Base-by-base conservation (phyloP, 495 filamentous ascomycete species). In the Penicillium robsamsonii region DNA sequence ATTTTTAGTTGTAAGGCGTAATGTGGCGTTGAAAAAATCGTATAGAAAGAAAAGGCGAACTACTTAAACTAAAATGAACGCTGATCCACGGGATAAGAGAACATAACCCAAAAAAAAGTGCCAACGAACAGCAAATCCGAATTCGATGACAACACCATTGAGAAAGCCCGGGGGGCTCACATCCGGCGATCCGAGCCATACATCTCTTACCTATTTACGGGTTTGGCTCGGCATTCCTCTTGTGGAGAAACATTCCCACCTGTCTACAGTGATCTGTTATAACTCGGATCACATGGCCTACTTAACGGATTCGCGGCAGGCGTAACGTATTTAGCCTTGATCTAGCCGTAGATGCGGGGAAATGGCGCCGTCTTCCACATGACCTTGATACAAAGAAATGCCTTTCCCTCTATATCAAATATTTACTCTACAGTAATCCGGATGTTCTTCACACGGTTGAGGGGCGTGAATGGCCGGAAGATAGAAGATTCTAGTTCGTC, bases 91-190 rank as follows among this genome's bases (percentile, higher is more conserved):
- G 24, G n/a, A 46, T 2, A 17, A 46, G 3, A 44, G 24, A 27
- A 25, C 22, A 4, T 4, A 5, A 10, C 17, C 22, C 11, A 42
- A 22, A 12, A 18, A 6, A 7, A 49, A 24, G 3, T 1, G 2
- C 18, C 17, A 20, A 6, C 3, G 42, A 18, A 12, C 12, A 25
- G 18, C 27, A 15, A 15, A 29, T 18, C 24, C 15, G n/a, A 31
- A 31, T 9, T 31, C 59, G 61, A 69, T 69, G 66, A 69, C 63
- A 64, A 64, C 63, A 67, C 61, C 61, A 69, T 59, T 58, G 57
- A 41, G 29, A 56, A 38, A 49, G 41, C 44, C 15, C n/a, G n/a
- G n/a, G n/a, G 25, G 57, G 15, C 53, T 40, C 43, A 30, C 44
- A 58, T 64, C 66, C 64, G 64, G 64, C 65, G 62, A 67, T 70